These are phyloP conservation scores for Termitomyces eurrhizus DNA, from an alignment of 768 basidiomycete genomes.

Conservation along the genomic window DNA sequence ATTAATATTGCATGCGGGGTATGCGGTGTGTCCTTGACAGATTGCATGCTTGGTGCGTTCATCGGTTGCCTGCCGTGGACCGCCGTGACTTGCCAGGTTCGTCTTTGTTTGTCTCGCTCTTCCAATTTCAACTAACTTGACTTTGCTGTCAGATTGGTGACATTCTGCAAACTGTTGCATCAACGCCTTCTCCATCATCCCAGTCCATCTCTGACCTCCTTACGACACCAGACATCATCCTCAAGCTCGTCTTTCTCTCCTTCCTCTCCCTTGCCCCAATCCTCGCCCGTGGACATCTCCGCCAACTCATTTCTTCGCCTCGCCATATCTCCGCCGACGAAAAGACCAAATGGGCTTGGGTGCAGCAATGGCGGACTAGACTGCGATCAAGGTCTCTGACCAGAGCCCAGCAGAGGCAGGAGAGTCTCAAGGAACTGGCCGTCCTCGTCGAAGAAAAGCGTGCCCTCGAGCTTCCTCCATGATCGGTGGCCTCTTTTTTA, in stretches of 20 bases:
- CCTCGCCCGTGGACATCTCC: slow-evolving; percentile 65
- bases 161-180: slow-evolving; percentile 80
- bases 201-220: slow-evolving; percentile 85
- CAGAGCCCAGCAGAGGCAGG: slow-evolving; percentile 39
- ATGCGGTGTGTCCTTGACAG: slow-evolving; percentile 69
- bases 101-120: slow-evolving; percentile 23
- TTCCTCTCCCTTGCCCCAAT: slow-evolving; percentile 86
- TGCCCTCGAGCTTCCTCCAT: slow-evolving; percentile 36
- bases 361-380: slow-evolving; percentile 64
- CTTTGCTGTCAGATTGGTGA: slow-evolving; percentile 68
- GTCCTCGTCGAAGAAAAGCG: slow-evolving; percentile 57
- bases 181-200: slow-evolving; percentile 61
- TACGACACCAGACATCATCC: slow-evolving; percentile 75
- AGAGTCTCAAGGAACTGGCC: slow-evolving; percentile 43
- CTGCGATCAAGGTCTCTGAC: slow-evolving; percentile 53
- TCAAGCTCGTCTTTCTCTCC: slow-evolving; percentile 81
- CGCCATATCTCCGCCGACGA: slow-evolving; percentile 17
- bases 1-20: slow-evolving; percentile 97
- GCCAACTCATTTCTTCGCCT: slow-evolving; percentile 43
- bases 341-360: slow-evolving; percentile 52
- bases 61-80: slow-evolving; percentile 88
- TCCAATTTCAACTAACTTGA: slow-evolving; percentile 6
- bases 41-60: slow-evolving; percentile 79
- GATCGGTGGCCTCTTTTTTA: slow-evolving; percentile 13
- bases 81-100: slow-evolving; percentile 84